Percentiles rank a stretch among this genome's conserved stretches.
These are phyloP conservation scores for Ascochyta lentis DNA, from an alignment of 2,329 filamentous ascomycete species.

Conservation along the genomic window DNA sequence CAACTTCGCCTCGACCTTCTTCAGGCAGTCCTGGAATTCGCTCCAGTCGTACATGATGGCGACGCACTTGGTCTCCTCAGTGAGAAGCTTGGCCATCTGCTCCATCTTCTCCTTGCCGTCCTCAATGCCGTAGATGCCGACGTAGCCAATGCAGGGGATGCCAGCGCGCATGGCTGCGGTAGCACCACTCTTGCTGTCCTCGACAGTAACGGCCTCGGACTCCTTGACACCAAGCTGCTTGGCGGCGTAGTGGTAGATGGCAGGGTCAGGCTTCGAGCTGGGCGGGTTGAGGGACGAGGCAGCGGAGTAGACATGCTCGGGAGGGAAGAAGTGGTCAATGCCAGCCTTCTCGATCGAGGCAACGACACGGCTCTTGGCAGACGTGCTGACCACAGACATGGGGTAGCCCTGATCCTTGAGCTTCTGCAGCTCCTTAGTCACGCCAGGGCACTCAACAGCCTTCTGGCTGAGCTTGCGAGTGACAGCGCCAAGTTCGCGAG, in stretches of 20 bases:
- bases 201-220: constrained; percentile 77
- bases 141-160: constrained; percentile 84
- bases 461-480: constrained; percentile 77
- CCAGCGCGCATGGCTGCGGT: constrained; percentile 77
- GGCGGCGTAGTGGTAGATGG: constrained; percentile 82
- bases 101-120: constrained; percentile 52
- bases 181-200: constrained; percentile 88
- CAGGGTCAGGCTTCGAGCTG: constrained; percentile 90
- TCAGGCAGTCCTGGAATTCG: constrained; percentile 57
- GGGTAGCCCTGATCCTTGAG: constrained; percentile 71
- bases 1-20: constrained; percentile 55
- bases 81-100: constrained; percentile 58
- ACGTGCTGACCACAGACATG: constrained; percentile 82
- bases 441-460: constrained; percentile 72
- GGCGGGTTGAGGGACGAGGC: constrained; percentile 78
- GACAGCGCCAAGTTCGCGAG: constrained; percentile 80
- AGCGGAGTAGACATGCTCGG: constrained; percentile 79
- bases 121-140: constrained; percentile 66
- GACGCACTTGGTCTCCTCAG: constrained; percentile 55
- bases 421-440: constrained; percentile 70
- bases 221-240: constrained; percentile 74
- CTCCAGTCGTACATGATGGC: constrained; percentile 61
- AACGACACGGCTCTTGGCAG: constrained; percentile 76
- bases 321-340: constrained; percentile 80
- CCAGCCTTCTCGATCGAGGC: constrained; percentile 81